Conservation (phyloP, 2,329 filamentous ascomycete species). For the Beauveria sp. region DNA sequence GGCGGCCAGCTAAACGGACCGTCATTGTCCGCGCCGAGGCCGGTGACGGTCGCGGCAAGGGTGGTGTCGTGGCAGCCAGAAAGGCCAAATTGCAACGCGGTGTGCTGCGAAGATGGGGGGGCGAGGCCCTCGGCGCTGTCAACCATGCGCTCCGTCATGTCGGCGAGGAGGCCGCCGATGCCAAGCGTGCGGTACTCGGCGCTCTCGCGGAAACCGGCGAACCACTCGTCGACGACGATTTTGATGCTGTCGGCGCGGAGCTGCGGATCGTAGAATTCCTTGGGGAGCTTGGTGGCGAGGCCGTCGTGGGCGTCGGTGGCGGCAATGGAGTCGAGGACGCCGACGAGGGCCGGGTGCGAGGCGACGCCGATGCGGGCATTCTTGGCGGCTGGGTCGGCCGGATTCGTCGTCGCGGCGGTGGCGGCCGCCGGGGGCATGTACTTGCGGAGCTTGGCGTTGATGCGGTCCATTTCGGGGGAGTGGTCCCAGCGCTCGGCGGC, state of each 20-base stretch:
- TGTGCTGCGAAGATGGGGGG: neutral
- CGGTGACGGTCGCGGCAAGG: slow-evolving; percentile 68
- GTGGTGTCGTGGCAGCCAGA: slow-evolving; percentile 93
- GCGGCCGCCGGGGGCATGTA: slow-evolving; percentile 69
- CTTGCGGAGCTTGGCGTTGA: slow-evolving; percentile 69
- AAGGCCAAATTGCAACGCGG: slow-evolving; percentile 56
- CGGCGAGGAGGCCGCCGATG: slow-evolving; percentile 77
- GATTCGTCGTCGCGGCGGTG: slow-evolving; percentile 14
- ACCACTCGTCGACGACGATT: slow-evolving; percentile 90
- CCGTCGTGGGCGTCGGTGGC: slow-evolving; percentile 67
- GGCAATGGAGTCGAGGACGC: slow-evolving; percentile 93
- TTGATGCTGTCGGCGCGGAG: slow-evolving; percentile 61
- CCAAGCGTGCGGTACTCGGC: slow-evolving; percentile 82
- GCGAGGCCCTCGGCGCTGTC: slow-evolving; percentile 43
- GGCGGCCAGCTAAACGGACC: slow-evolving; percentile 61
- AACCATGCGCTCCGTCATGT: slow-evolving; percentile 71
- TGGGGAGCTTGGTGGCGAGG: slow-evolving; percentile 67
- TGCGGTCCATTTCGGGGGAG: slow-evolving; percentile 73
- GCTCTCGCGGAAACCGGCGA: slow-evolving; percentile 74
- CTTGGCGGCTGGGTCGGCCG: slow-evolving; percentile 16
- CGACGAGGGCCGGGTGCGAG: slow-evolving; percentile 72
- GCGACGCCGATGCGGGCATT: slow-evolving; percentile 65
- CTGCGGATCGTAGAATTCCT: slow-evolving; percentile 78
- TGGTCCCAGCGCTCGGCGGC: slow-evolving; percentile 68
- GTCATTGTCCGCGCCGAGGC: slow-evolving; percentile 70